A percentile compares a stretch with the other conserved stretches of the same genome.
Conservation (phyloP, 495 filamentous ascomycete genomes). For the Penicillium malachiteum region DNA sequence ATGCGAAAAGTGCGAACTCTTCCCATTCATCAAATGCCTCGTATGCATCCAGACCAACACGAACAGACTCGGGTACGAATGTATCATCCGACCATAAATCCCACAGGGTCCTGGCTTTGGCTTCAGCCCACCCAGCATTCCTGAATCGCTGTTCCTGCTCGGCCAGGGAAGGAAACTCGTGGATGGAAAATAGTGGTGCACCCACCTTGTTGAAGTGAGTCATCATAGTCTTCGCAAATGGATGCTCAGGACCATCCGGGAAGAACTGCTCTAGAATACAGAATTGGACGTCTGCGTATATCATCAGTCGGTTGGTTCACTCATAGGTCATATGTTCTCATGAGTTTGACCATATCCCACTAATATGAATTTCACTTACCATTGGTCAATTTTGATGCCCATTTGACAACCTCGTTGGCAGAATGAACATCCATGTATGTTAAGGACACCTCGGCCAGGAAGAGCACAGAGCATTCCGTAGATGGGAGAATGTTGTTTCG, state of each 20-base stretch:
- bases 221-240: conserved; percentile 87
- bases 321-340: neutral
- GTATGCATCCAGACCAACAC: conserved; percentile 57
- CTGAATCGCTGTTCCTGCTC: conserved; percentile 68
- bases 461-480: conserved; percentile 62
- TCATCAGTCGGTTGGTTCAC: too few species aligned
- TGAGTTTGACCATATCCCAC: neutral
- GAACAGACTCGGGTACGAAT: conserved; percentile 57
- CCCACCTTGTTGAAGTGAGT: conserved; percentile 77
- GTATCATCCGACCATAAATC: conserved; percentile 70
- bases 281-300: conserved; percentile 52
- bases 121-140: conserved; percentile 60
- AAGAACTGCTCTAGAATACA: conserved; percentile 88
- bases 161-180: conserved; percentile 62
- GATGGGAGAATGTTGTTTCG: conserved; percentile 50
- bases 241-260: conserved; percentile 71
- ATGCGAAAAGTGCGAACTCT: conserved; percentile 82
- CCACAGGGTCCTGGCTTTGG: conserved; percentile 67
- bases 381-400: conserved; percentile 63
- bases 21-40: conserved; percentile 97
- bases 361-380: conserved; percentile 39
- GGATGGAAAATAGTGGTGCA: conserved; percentile 71
- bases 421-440: conserved; percentile 84
- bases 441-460: conserved; percentile 84
- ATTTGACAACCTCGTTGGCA: conserved; percentile 70